phyloP scores from a whole-genome alignment of 495 filamentous ascomycete genomes.

The Hyaloscypha variabilis region DNA sequence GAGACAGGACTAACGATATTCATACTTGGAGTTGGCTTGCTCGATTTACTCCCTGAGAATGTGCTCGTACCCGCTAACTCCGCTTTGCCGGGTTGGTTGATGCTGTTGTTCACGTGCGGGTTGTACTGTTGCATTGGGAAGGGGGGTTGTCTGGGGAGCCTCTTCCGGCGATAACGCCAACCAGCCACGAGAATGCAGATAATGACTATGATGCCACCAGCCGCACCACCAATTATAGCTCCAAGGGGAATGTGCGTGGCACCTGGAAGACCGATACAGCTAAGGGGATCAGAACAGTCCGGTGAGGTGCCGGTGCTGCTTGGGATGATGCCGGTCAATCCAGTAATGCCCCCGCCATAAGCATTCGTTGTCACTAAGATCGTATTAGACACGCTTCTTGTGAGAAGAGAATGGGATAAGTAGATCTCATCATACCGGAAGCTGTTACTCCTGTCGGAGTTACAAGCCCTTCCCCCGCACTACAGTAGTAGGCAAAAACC shows the following conservation, averaged over 20 bases:
- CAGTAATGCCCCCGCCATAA: neutral
- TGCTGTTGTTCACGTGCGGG: neutral
- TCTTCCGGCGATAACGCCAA: constrained; percentile 13
- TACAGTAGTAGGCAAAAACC: constrained; percentile 50
- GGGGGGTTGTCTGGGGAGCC: neutral
- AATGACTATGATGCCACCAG: constrained; percentile 38
- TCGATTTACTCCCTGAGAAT: neutral
- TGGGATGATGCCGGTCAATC: constrained; percentile 9
- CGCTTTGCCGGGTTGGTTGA: neutral
- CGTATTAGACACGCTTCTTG: constrained; percentile 17
- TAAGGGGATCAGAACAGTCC: no score
- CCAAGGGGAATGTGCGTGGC: constrained; percentile 17
- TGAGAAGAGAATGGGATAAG: constrained; percentile 23
- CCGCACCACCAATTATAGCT: constrained; percentile 41
- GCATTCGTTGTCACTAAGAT: neutral
- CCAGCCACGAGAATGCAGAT: constrained; percentile 25
- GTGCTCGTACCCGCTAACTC: neutral
- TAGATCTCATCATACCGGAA: no score
- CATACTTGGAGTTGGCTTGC: neutral
- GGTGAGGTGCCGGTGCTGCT: neutral
- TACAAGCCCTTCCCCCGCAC: constrained; percentile 43
- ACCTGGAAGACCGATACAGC: constrained; percentile 2
- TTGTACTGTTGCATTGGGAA: no score
- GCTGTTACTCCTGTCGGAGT: constrained; percentile 39
- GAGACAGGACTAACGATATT: neutral